These are phyloP conservation scores for Aspergillus amoenus DNA, from an alignment of 2,329 filamentous ascomycete species.

Conservation along the genomic window DNA sequence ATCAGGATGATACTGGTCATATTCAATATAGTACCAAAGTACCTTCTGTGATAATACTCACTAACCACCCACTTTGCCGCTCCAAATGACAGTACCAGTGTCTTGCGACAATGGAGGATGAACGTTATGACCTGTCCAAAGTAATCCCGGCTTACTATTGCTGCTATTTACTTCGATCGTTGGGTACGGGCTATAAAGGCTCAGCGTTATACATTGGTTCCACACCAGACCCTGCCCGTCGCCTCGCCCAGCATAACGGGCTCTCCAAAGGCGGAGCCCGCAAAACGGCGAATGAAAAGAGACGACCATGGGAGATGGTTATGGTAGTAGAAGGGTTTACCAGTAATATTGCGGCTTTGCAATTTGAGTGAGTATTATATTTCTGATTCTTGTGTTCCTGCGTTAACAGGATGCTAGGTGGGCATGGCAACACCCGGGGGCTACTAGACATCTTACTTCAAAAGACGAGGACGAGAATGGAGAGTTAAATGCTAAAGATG, in stretches of 20 bases:
- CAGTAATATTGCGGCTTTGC: slow-evolving; percentile 79
- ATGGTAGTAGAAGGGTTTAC: slow-evolving; percentile 85
- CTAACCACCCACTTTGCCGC: not conserved
- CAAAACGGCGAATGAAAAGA: slow-evolving; percentile 65
- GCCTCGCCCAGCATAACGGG: slow-evolving; percentile 91
- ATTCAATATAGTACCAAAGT: not conserved
- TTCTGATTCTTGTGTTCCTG: not conserved
- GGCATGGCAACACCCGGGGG: slow-evolving; percentile 85
- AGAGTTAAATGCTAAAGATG: not conserved
- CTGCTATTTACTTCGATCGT: slow-evolving; percentile 88
- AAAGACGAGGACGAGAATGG: slow-evolving; percentile 47
- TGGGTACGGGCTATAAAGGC: slow-evolving; percentile 56
- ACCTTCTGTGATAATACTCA: not conserved
- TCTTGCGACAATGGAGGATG: not conserved
- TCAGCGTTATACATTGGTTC: slow-evolving; percentile 80
- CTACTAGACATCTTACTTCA: slow-evolving; percentile 73
- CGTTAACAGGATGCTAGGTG: slow-evolving; percentile 57
- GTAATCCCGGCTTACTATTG: slow-evolving; percentile 86
- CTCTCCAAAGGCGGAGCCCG: slow-evolving; percentile 75
- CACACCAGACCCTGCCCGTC: slow-evolving; percentile 81
- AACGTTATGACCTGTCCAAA: slow-evolving; percentile 41
- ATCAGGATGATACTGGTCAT: not conserved
- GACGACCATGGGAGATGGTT: slow-evolving; percentile 90
- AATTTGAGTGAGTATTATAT: slow-evolving; percentile 56
- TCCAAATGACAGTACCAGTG: not conserved